Evolutionary conservation across 2,329 filamentous ascomycete genomes (phyloP), one percentile per base, ranked within the genome.

Genomic region (Apiospora malaysiana): DNA sequence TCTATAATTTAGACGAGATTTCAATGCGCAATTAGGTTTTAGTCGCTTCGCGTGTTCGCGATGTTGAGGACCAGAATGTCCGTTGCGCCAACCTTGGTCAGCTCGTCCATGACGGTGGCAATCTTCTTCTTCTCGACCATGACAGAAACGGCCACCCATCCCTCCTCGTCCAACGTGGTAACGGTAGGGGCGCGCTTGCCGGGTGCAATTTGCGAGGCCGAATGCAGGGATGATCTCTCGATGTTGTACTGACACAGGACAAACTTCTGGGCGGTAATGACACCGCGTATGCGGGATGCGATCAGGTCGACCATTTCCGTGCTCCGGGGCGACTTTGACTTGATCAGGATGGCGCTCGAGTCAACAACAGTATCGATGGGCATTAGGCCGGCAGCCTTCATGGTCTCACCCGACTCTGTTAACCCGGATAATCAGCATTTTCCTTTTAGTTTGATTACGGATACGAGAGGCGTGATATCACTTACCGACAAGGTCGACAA

Each of bases 211-310:
- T 88, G 88, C 66, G 88, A 89, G 10, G 93, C 95, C 43, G 85
- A 84, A 9, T 86, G 78, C 70, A 99, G 89, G 69, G 89, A 88
- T 66, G 83, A 80, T 72, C 95, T 90, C 76, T 93, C 88, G 71
- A 98, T 90, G 83, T 99, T 99, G 87, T 98, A 99, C 79, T 97
- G 94, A 85, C 96, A 98, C 42, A 98, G 89, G 40, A 98, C 94
- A 80, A 93, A 98, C 82, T 91, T 92, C 84, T 99, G 94, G 12
- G 96, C 96, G 56, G 94, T 95, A 79, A 99, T 98, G 74, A 99
- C 95, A 81, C 96, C 96, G 72, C 90, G 89, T 79, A 99, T 97
- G 77, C 96, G 91, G 14, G 92, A 92, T 40, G 93, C 89, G 78
- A 99, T 97, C 71, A 97, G 86, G 27, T 95, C 89, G 70, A 98